These are phyloP conservation scores for Kluyveromyces sp. DNA, from an alignment of 1,139 yeast species.

Conservation along the genomic window DNA sequence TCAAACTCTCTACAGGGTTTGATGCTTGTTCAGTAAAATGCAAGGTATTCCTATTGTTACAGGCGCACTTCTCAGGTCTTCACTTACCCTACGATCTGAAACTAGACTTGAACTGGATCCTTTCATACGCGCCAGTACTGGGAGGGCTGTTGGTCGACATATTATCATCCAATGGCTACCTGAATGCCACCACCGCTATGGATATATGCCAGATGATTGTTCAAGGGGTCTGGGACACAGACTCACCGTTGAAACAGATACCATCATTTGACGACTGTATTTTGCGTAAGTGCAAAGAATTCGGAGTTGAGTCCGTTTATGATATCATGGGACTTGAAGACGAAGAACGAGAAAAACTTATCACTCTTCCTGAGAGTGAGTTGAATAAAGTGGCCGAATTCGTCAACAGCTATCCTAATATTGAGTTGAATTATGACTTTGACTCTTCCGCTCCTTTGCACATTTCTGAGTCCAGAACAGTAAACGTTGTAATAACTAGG, in stretches of 20 bases:
- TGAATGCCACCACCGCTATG: conserved; percentile 77
- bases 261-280: conserved; percentile 58
- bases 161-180: conserved; percentile 69
- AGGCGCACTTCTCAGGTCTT: conserved; percentile 72
- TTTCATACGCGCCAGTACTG: conserved; percentile 44
- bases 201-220: conserved; percentile 84
- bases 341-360: conserved; percentile 58
- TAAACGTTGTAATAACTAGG: conserved; percentile 53
- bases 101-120: conserved; percentile 48
- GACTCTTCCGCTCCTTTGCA: conserved; percentile 36
- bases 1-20: conserved; percentile 39
- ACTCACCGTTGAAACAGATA: conserved; percentile 71
- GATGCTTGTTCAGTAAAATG: conserved; percentile 50
- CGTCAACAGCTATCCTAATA: conserved; percentile 83
- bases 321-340: conserved; percentile 85
- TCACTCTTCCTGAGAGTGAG: conserved; percentile 46
- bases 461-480: conserved; percentile 41
- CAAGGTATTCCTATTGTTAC: conserved; percentile 70
- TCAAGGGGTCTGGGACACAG: conserved; percentile 82
- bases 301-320: conserved; percentile 62
- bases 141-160: conserved; percentile 68
- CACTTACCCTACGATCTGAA: conserved; percentile 52
- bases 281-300: conserved; percentile 49
- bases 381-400: conserved; percentile 69
- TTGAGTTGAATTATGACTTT: conserved; percentile 55